phyloP scores from a whole-genome alignment of 805 yeast genomes.

The Saturnispora quitensis region DNA sequence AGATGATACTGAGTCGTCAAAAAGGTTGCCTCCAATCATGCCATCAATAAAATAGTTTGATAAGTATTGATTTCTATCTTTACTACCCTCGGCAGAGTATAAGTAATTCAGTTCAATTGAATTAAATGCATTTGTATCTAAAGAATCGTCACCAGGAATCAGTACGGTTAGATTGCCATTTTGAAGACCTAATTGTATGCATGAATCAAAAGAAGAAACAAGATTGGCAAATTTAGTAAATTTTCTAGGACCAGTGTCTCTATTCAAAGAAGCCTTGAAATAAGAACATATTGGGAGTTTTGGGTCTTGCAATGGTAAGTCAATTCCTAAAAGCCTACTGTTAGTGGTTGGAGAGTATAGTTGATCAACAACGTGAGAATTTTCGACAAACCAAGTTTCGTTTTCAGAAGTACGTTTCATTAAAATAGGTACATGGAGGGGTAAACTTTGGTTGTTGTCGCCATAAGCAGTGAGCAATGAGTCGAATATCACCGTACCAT shows the following conservation, averaged over 20 bases:
- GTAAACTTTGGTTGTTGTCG: conserved; percentile 8
- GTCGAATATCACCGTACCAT: conserved; percentile 22
- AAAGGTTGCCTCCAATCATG: conserved; percentile 35
- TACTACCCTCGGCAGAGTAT: conserved; percentile 21
- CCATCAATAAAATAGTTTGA: conserved; percentile 33
- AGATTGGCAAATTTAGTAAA: conserved; percentile 16
- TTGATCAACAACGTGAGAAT: conserved; percentile 44
- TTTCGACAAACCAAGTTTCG: conserved; percentile 30
- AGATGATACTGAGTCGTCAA: conserved; percentile 9
- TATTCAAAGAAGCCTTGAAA: conserved; percentile 16
- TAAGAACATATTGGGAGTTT: conserved; percentile 30
- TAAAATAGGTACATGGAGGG: conserved; percentile 26
- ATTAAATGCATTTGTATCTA: conserved; percentile 23
- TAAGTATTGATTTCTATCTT: conserved; percentile 23
- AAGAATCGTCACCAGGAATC: conserved; percentile 37
- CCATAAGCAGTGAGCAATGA: conserved; percentile 20
- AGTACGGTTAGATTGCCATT: conserved; percentile 33
- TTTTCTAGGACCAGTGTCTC: conserved; percentile 13
- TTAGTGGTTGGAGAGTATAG: conserved; percentile 51
- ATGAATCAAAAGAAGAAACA: conserved; percentile 15
- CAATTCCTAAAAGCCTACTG: conserved; percentile 60
- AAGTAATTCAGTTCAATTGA: conserved; percentile 40
- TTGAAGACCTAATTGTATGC: conserved; percentile 14
- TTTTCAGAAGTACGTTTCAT: conserved; percentile 21
- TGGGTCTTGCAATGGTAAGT: conserved; percentile 32